Evolutionary conservation across 306 rosid genomes (phyloP).

Genomic region (Ormosia emarginata): DNA sequence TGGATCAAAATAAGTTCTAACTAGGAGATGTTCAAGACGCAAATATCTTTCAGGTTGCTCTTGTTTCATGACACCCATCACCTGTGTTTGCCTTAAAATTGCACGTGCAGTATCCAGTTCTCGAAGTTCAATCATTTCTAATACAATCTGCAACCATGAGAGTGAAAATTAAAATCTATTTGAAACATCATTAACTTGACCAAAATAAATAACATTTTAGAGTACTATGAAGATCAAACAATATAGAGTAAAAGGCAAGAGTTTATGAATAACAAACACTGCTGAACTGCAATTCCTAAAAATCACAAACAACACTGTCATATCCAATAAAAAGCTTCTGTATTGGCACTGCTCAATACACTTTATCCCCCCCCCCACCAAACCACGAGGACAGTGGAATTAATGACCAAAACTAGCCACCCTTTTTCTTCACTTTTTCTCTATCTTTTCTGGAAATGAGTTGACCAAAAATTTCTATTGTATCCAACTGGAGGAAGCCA

Average conservation of each 20-base stretch:
- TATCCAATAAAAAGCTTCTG: not conserved
- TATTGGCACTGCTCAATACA: not conserved
- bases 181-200: not conserved
- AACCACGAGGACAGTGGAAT: not conserved
- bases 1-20: slow-evolving; percentile 94
- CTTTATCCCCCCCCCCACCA: not conserved
- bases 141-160: slow-evolving; percentile 66
- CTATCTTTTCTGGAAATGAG: not conserved
- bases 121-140: slow-evolving; percentile 99
- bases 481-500: not conserved
- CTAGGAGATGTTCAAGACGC: slow-evolving; percentile 97
- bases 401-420: not conserved
- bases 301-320: not conserved
- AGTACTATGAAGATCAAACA: not conserved
- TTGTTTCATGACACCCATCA: slow-evolving; percentile 99
- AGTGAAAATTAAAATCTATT: slow-evolving; percentile 1
- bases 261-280: not conserved
- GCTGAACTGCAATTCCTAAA: not conserved
- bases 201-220: not conserved
- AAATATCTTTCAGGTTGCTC: slow-evolving; percentile 98
- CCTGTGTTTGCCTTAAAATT: slow-evolving; percentile 92
- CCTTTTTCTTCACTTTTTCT: not conserved
- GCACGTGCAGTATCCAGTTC: slow-evolving; percentile 98
- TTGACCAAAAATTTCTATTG: not conserved
- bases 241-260: not conserved